Evolutionary conservation across 192 early-diverging fungal species (phyloP), one percentile per base, ranked within the genome.

Genomic region (Linnemannia schmuckeri): DNA sequence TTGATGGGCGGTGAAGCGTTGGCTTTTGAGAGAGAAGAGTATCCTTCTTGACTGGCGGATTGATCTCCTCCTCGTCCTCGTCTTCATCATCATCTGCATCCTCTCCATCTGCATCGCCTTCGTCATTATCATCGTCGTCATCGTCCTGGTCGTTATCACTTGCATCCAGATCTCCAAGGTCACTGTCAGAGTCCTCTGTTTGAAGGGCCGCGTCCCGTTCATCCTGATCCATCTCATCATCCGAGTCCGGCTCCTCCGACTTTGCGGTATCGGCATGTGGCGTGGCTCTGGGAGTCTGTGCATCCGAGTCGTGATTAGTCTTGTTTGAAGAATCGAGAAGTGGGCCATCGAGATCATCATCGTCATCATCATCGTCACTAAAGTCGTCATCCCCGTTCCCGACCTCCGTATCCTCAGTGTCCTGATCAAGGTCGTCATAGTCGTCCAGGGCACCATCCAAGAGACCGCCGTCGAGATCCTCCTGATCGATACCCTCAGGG

Each of bases 321-420:
- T 68, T 72, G 52, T 77, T 72, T 18, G 71, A 74, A 33, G 72
- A 63, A 49, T 80, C 20, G 33, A 74, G 33, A 5, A 74, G 44
- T 22, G 57, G 70, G 61, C 57, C 72, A 75, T 84, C 77, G 6
- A 76, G 40, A 2, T 70, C 66, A 41, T 87, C 79, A 17, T 81
- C 75, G 38, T 81, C 78, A 57, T 80, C 82, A 37, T 85, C 85
- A 24, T 87, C 85, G 18, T 78, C 79, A 27, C 79, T 81, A 57
- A 78, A 81, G 33, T 78, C 85, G 24, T 77, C 70, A 4, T 86
- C 84, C 6, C 79, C 84, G 69, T 87, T 81, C 42, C 79, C 79
- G 10, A 87, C 85, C 35, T 87, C 85, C 2, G 85, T 87, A 54
- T 87, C 85, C 72, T 87, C 85, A 12, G 85, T 87, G 41, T 87